Evolutionary conservation across 257 asterid genomes (phyloP), one percentile per base, ranked within the genome.

Genomic region (Gentiana straminea): DNA sequence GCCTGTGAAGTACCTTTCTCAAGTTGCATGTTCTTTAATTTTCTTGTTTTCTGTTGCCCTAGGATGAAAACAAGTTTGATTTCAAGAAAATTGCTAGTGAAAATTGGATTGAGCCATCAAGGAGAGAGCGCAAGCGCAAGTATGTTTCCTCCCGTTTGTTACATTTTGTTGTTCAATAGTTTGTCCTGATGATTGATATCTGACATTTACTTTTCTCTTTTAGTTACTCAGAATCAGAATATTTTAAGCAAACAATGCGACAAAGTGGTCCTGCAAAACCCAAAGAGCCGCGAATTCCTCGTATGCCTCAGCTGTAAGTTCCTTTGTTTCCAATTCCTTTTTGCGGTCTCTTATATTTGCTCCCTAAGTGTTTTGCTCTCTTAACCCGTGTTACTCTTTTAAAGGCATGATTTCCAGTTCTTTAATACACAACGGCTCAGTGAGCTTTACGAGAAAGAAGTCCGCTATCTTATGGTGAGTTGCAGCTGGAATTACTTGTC

Each of bases 221-320:
- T 63, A 92, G 99, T 73, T 92, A 92, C 79, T 92, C 99, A 0
- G 99, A 92, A 54, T 81, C 97, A 0, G 99, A 92, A 75, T 88
- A 92, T 82, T 88, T 85, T 76, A 92, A 92, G 89, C 99, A 92
- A 79, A 92, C 99, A 67, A 83, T 92, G 95, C 97, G 99, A 50
- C 97, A 84, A 68, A 80, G 82, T 82, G 99, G 95, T 66, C 97
- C 99, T 57, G 84, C 89, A 13, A 83, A 75, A 67, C 84, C 99
- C 36, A 92, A 86, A 71, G 99, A 92, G 78, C 97, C 97, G 64
- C 82, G 99, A 66, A 92, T 92, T 70, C 99, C 99, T 60, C 94
- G 99, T 65, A 92, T 92, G 99, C 99, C 99, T 15, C 99, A 88
- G 82, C 64, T 92, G 99, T 92, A 76, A 74, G 86, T 46, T 65